Base-by-base conservation (phyloP, 1,284 basidiomycete genomes). In the Sphagnurus paluster region DNA sequence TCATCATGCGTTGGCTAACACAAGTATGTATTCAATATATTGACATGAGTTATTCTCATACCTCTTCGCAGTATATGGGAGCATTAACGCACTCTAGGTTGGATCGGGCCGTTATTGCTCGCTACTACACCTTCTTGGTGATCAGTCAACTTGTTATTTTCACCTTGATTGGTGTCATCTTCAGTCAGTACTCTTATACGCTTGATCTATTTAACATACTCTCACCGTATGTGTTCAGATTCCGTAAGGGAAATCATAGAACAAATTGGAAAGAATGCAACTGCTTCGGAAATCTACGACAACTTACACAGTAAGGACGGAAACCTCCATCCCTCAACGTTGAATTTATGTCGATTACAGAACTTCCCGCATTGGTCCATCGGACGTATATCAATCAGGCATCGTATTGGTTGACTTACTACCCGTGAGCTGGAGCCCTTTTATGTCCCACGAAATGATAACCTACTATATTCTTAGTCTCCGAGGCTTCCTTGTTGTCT, bases 401-500 rank as follows among this genome's bases (percentile, higher is more conserved):
- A 3, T 87, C 87, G 21, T 95, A 94, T 66, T 98, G 95, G 95
- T 71, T 98, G 40, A 96, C 93, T 5, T 96, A 87, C 72, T 91
- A 96, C 74, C 93, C 94, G 79, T 89, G 65, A 25, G 84, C 74
- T 24, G n/a, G 45, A 28, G 34, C 14, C 20, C 8, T 35, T 40
- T 16, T 17, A 33, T 26, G 29, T 25, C 20, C 6, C 46, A 24
- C 48, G 6, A 25, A n/a, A n/a, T n/a, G n/a, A n/a, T n/a, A n/a
- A 33, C 10, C 35, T 44, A 28, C 14, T 24, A 21, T 10, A 14
- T 7, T 8, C 29, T 17, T 19, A 90, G 87, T 3, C 76, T 98
- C 26, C 90, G 95, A 60, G 95, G 94, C 23, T 97, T 97, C 77
- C 77, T 98, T 36, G 86, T 86, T 19, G 71, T 98, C 48, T 98